A percentile compares a stretch with the other conserved stretches of the same genome.
Conservation (phyloP, 2,329 filamentous ascomycete species). For the Colletotrichum australisinense region DNA sequence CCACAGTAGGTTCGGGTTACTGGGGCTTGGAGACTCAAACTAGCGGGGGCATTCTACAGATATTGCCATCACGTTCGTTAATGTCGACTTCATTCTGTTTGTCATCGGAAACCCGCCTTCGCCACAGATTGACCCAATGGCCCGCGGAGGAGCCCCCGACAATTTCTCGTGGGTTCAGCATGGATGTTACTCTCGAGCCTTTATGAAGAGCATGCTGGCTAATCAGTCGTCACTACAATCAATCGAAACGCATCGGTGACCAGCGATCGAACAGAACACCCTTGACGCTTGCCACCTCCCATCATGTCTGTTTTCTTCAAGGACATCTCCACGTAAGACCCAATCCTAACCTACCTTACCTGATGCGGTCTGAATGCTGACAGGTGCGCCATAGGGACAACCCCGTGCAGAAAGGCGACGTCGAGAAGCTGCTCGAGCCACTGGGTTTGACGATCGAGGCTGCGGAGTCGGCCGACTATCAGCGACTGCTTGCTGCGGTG, state of each 20-base stretch:
- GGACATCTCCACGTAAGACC: slow-evolving; percentile 47
- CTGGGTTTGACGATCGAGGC: slow-evolving; percentile 51
- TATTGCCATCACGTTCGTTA: background rate
- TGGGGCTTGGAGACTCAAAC: background rate
- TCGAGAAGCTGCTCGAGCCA: slow-evolving; percentile 46
- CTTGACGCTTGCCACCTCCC: background rate
- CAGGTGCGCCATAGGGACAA: slow-evolving; percentile 44
- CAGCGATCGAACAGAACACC: background rate
- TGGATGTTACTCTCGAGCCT: background rate
- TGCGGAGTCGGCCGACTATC: slow-evolving; percentile 55
- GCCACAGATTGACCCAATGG: background rate
- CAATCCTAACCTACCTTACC: no score
- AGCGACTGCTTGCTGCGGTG: slow-evolving; percentile 60
- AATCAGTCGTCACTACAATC: background rate
- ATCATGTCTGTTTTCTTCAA: slow-evolving; percentile 54
- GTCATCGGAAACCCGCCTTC: slow-evolving; percentile 18
- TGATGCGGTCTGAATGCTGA: background rate
- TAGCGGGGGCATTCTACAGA: background rate
- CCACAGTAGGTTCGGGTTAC: background rate
- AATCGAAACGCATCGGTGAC: background rate
- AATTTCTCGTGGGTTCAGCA: slow-evolving; percentile 1
- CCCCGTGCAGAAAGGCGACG: slow-evolving; percentile 54
- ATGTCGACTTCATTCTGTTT: slow-evolving; percentile 25
- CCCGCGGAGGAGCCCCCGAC: background rate
- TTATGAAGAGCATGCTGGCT: slow-evolving; percentile 12